phyloP scores from a whole-genome alignment of 2,329 filamentous ascomycete genomes.

The Alternaria panax region DNA sequence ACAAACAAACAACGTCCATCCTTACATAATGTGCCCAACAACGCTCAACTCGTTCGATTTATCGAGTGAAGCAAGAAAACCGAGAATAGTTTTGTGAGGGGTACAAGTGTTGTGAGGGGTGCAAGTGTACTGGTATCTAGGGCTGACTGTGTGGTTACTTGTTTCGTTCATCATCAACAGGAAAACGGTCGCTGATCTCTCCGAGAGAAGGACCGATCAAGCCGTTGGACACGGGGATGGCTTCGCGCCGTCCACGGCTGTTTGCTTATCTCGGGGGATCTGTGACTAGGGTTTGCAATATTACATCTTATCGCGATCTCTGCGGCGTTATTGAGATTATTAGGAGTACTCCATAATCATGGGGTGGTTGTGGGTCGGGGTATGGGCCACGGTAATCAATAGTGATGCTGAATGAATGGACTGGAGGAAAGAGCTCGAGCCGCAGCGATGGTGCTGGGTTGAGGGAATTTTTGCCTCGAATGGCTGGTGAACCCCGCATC shows the following conservation, averaged over 20 bases:
- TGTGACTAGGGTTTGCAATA: neutral
- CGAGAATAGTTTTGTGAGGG: neutral
- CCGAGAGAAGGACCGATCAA: constrained; percentile 3
- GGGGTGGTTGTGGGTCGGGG: neutral
- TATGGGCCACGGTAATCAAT: neutral
- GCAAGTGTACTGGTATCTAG: neutral
- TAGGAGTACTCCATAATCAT: neutral
- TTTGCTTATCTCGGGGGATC: constrained; percentile 4
- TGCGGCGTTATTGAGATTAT: neutral
- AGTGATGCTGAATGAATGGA: neutral
- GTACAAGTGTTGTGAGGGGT: constrained; percentile 1
- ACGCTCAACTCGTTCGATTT: neutral
- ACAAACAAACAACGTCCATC: neutral
- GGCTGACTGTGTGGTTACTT: constrained; percentile 3
- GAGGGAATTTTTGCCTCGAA: neutral
- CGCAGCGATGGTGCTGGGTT: neutral
- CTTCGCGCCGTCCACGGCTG: neutral
- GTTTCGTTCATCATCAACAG: constrained; percentile 2
- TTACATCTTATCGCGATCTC: neutral
- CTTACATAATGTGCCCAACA: neutral
- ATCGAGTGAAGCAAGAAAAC: neutral
- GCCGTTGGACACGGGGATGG: neutral
- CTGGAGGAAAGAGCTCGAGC: neutral
- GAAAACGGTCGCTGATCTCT: neutral
- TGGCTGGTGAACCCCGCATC: neutral